Evolutionary conservation across 2,329 filamentous ascomycete species (phyloP).

Genomic region (Ascochyta fabae): DNA sequence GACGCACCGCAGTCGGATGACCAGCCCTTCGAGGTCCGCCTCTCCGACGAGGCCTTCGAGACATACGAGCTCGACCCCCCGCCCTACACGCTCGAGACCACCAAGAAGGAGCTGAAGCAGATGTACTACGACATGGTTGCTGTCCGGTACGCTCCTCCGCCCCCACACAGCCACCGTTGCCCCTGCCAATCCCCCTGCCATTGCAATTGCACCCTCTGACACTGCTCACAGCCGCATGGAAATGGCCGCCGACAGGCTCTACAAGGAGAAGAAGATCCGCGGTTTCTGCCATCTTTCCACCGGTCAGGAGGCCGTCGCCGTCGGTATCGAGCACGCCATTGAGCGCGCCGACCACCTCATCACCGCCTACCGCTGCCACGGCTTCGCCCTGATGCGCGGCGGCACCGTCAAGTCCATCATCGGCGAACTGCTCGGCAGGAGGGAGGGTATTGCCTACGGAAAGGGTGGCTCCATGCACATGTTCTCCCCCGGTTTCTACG

Average conservation of each 20-base stretch:
- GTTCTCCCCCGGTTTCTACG: slow-evolving; percentile 98
- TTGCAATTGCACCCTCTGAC: slow-evolving; percentile 19
- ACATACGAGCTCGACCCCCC: slow-evolving; percentile 98
- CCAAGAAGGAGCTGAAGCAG: slow-evolving; percentile 97
- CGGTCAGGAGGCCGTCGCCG: slow-evolving; percentile 95
- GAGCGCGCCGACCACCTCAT: slow-evolving; percentile 92
- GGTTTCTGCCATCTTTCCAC: slow-evolving; percentile 99
- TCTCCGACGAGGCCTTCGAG: slow-evolving; percentile 99
- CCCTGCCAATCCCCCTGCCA: too few relatives aligned
- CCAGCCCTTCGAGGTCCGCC: slow-evolving; percentile 86
- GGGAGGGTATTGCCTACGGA: slow-evolving; percentile 96
- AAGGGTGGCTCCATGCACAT: slow-evolving; percentile 99
- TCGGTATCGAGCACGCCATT: slow-evolving; percentile 96
- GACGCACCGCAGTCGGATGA: slow-evolving; percentile 76
- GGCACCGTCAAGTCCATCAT: slow-evolving; percentile 90
- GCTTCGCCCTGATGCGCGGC: slow-evolving; percentile 96
- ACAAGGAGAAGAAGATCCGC: slow-evolving; percentile 99
- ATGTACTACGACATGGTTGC: slow-evolving; percentile 99
- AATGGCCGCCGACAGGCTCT: slow-evolving; percentile 97
- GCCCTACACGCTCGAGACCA: slow-evolving; percentile 87
- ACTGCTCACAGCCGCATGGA: slow-evolving; percentile 82
- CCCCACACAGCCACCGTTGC: neutral
- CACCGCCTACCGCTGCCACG: slow-evolving; percentile 98
- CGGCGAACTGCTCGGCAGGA: slow-evolving; percentile 90
- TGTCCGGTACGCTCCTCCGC: slow-evolving; percentile 72